Percentiles rank a stretch among this genome's conserved stretches.
Conservation (phyloP, 352 stramenopile genomes). For the Globisporangium yorkense region DNA sequence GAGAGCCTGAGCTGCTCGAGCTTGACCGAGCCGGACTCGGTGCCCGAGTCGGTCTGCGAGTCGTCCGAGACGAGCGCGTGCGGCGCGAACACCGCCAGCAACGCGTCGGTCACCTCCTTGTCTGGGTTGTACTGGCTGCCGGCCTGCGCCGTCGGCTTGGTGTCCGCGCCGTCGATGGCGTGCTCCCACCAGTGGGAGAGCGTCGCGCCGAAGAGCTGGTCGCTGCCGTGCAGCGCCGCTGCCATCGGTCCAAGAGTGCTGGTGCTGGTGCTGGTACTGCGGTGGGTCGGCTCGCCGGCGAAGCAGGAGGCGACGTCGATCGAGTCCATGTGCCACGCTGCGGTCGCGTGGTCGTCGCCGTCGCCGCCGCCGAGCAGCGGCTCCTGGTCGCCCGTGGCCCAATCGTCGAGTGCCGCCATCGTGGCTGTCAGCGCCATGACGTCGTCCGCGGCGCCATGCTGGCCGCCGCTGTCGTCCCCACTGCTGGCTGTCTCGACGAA, state of each 20-base stretch:
- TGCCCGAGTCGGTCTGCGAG: conserved; percentile 20
- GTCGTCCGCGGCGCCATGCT: conserved; percentile 12
- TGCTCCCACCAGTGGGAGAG: conserved; percentile 7
- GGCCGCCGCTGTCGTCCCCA: conserved; percentile 1
- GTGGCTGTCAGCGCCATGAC: neutral
- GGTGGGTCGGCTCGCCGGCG: conserved; percentile 11
- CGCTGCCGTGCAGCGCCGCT: neutral
- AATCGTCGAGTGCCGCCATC: conserved; percentile 21
- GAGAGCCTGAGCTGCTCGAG: conserved; percentile 2
- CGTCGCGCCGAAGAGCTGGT: conserved; percentile 8
- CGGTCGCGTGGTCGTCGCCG: conserved; percentile 21
- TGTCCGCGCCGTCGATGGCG: neutral
- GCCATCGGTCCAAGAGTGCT: neutral
- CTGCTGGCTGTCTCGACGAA: conserved; percentile 11
- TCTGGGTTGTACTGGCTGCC: neutral
- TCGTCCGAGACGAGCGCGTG: conserved; percentile 22
- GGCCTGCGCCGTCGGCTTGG: neutral
- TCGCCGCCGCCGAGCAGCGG: conserved; percentile 9
- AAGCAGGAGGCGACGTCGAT: conserved; percentile 13
- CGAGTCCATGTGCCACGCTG: conserved; percentile 26
- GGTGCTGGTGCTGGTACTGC: neutral
- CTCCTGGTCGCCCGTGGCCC: conserved; percentile 14
- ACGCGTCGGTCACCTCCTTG: conserved; percentile 19
- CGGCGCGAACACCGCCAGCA: conserved; percentile 21
- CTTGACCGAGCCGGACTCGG: conserved; percentile 7